Evolutionary conservation across 352 stramenopile species (phyloP), one percentile per base, ranked within the genome.

Genomic region (Pythium dissimile): DNA sequence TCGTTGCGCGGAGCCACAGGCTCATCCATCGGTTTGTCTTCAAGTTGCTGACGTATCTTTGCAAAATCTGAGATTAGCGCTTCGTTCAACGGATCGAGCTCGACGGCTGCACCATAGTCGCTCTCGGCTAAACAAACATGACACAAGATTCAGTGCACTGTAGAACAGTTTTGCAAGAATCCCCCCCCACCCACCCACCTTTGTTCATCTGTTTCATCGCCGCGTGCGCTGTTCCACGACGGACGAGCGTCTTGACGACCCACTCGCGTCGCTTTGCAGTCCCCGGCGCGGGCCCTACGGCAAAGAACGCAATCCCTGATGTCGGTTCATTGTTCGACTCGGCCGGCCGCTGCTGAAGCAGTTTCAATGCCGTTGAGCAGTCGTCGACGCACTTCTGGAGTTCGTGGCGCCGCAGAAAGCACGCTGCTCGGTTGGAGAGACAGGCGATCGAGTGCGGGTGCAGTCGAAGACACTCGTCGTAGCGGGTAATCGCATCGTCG

Each of bases 181-280:
- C 30, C 15, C 23, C 24, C 11, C 5, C 11, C 34, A n/a, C 10
- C 6, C 16, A 10, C 64, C 23, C 35, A 86, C 82, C 83, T 73
- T 71, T 62, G 0, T 64, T 38, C 38, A 71, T 77, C 8, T 77
- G 28, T 2, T 54, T 41, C 49, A 80, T 69, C 7, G 62, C 71
- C 18, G 66, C 58, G 28, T 75, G 71, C 8, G 79, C 84, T 6
- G 76, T 75, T 31, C 77, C 84, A 11, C 84, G 76, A 47, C 80
- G 73, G 32, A 90, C 76, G 3, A 93, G 66, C 1, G 82, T 90
- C 59, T 87, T 86, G n/a, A 93, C 55, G 0, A 93, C 84, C 77
- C 80, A 93, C 12, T 55, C 65, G 15, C 79, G 74, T n/a, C 84
- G 77, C 55, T 88, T 77, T 4, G 45, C 18, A 16, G 77, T 80